A percentile compares a stretch with the other conserved stretches of the same genome.
phyloP scores from a whole-genome alignment of 1,284 basidiomycete species.

The Pyrrhoderma lamaoense region DNA sequence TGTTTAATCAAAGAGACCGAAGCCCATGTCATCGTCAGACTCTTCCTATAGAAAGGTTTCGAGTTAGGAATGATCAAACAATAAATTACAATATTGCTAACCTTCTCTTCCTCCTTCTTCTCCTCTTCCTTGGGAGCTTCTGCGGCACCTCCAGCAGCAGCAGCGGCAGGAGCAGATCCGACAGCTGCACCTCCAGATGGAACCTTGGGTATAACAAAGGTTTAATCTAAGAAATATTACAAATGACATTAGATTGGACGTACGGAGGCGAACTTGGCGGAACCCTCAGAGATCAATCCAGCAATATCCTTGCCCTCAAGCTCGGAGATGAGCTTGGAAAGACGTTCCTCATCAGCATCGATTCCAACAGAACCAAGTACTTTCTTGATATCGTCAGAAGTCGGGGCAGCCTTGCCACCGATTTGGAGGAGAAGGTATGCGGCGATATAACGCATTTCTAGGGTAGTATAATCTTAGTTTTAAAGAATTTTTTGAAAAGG shows the following conservation, averaged over 20 bases:
- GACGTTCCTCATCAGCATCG: slow-evolving; percentile 80
- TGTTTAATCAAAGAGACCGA: slow-evolving; percentile 88
- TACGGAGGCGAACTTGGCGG: slow-evolving; percentile 90
- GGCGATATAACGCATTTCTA: slow-evolving; percentile 87
- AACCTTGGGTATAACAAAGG: too few species aligned
- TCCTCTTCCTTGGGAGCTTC: slow-evolving; percentile 54
- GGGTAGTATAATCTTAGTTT: not conserved
- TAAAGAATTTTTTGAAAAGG: not conserved
- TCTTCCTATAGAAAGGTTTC: slow-evolving; percentile 59
- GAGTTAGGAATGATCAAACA: slow-evolving; percentile 18
- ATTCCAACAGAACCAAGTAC: slow-evolving; percentile 86
- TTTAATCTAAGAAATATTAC: too few species aligned
- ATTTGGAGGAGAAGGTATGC: slow-evolving; percentile 96
- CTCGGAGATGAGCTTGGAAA: slow-evolving; percentile 86
- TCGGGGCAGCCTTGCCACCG: slow-evolving; percentile 88
- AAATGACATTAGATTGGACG: slow-evolving; percentile 35
- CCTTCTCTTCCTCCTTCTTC: slow-evolving; percentile 78
- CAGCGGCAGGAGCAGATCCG: slow-evolving; percentile 43
- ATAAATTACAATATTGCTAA: slow-evolving; percentile 26
- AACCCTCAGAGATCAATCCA: slow-evolving; percentile 87
- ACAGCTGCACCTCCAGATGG: slow-evolving; percentile 75
- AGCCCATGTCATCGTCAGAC: slow-evolving; percentile 89
- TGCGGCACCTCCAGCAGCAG: slow-evolving; percentile 53
- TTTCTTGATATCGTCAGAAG: slow-evolving; percentile 84
- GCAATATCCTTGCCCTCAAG: slow-evolving; percentile 89